Conservation (phyloP, 1,284 basidiomycete species). For the Pterulicium gracile region DNA sequence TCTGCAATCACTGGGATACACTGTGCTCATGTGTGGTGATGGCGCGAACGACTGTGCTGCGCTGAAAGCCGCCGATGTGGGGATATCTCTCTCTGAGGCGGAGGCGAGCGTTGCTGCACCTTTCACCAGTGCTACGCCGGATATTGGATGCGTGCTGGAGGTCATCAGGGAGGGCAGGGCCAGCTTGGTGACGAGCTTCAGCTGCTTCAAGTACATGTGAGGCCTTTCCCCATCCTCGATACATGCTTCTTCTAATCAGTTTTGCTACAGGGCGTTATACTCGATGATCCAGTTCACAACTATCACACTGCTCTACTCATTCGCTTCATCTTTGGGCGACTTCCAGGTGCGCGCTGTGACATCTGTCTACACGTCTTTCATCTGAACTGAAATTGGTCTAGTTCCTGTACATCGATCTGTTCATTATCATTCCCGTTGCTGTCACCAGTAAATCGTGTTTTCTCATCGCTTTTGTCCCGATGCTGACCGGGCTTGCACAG, state of each 20-base stretch:
- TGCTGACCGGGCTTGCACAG: constrained; percentile 26
- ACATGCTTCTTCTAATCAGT: too few relatives aligned
- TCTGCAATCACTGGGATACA: constrained; percentile 88
- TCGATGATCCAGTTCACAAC: constrained; percentile 86
- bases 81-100: constrained; percentile 93
- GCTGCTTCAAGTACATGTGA: constrained; percentile 99
- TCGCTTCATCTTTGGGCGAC: constrained; percentile 93
- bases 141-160: constrained; percentile 94
- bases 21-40: constrained; percentile 97
- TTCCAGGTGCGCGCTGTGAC: constrained; percentile 62
- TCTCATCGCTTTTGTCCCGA: constrained; percentile 1
- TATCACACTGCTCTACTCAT: constrained; percentile 90
- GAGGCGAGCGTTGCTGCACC: constrained; percentile 99
- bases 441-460: constrained; percentile 68
- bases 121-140: constrained; percentile 89
- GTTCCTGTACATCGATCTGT: constrained; percentile 97
- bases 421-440: constrained; percentile 95
- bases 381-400: constrained; percentile 8
- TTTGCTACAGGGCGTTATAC: constrained; percentile 62
- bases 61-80: constrained; percentile 96
- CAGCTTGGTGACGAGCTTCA: constrained; percentile 94
- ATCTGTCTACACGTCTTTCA: constrained; percentile 4
- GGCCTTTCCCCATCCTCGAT: too few relatives aligned
- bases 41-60: constrained; percentile 99
- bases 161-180: constrained; percentile 95